phyloP scores from a whole-genome alignment of 768 basidiomycete genomes.

The Cyathus striatus region DNA sequence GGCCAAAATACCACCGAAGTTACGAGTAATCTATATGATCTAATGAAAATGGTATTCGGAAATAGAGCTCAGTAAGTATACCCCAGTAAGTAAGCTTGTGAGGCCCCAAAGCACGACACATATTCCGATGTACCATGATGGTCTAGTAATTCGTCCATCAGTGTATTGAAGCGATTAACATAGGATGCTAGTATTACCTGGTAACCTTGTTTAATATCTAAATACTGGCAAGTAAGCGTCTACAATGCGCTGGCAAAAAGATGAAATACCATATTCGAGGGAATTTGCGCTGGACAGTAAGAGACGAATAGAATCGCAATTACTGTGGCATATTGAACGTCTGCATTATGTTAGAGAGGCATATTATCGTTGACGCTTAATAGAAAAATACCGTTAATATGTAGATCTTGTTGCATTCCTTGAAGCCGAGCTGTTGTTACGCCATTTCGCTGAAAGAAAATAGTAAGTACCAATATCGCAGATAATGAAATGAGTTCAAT shows the following conservation, averaged over 20 bases:
- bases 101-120: constrained; percentile 63
- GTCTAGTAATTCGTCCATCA: constrained; percentile 27
- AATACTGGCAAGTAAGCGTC: neutral
- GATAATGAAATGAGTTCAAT: neutral
- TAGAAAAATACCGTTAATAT: constrained; percentile 30
- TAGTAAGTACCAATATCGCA: neutral
- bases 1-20: constrained; percentile 47
- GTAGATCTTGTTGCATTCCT: constrained; percentile 44
- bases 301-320: constrained; percentile 32
- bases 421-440: constrained; percentile 46
- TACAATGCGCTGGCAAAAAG: neutral
- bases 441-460: constrained; percentile 41
- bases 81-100: constrained; percentile 59
- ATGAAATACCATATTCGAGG: constrained; percentile 53
- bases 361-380: neutral
- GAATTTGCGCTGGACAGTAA: constrained; percentile 61
- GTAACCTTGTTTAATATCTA: constrained; percentile 53
- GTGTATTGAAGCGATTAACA: neutral
- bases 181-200: constrained; percentile 26
- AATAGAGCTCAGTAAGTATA: constrained; percentile 18
- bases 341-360: constrained; percentile 5
- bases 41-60: neutral
- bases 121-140: constrained; percentile 54
- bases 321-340: constrained; percentile 20
- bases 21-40: constrained; percentile 41